These are phyloP conservation scores for Fusarium papillatum DNA, from an alignment of 2,329 filamentous ascomycete genomes.

Conservation along the genomic window DNA sequence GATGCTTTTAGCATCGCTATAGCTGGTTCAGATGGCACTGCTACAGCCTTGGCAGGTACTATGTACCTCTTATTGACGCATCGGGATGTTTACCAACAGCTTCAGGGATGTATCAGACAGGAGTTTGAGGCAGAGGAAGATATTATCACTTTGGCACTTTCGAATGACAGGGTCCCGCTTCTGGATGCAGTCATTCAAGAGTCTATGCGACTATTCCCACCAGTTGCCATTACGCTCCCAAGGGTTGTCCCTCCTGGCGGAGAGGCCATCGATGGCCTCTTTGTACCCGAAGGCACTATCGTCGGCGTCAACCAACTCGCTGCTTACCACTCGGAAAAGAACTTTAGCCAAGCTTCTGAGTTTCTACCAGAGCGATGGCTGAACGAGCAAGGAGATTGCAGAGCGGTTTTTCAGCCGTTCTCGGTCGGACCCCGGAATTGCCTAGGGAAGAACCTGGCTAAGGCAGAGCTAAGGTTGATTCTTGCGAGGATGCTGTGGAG, in stretches of 20 bases:
- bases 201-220: constrained; percentile 35
- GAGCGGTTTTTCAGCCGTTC: constrained; percentile 32
- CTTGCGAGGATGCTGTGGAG: constrained; percentile 32
- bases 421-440: constrained; percentile 32
- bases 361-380: constrained; percentile 37
- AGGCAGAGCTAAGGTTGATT: constrained; percentile 34
- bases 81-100: background rate
- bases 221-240: constrained; percentile 32
- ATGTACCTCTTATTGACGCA: constrained; percentile 23
- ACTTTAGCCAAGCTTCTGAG: constrained; percentile 14
- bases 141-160: constrained; percentile 11
- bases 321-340: constrained; percentile 22
- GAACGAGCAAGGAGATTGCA: background rate
- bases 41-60: constrained; percentile 26
- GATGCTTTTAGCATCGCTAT: constrained; percentile 39
- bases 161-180: constrained; percentile 12
- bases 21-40: constrained; percentile 36
- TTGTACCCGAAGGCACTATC: constrained; percentile 29
- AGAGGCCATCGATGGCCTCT: constrained; percentile 25
- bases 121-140: constrained; percentile 14
- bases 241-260: constrained; percentile 22
- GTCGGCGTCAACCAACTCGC: constrained; percentile 36
- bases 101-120: constrained; percentile 8
- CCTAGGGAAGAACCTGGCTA: constrained; percentile 36
- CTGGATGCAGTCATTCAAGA: constrained; percentile 34